These are phyloP conservation scores for Trichoderma pleuroti DNA, from an alignment of 2,329 filamentous ascomycete genomes.

Conservation along the genomic window DNA sequence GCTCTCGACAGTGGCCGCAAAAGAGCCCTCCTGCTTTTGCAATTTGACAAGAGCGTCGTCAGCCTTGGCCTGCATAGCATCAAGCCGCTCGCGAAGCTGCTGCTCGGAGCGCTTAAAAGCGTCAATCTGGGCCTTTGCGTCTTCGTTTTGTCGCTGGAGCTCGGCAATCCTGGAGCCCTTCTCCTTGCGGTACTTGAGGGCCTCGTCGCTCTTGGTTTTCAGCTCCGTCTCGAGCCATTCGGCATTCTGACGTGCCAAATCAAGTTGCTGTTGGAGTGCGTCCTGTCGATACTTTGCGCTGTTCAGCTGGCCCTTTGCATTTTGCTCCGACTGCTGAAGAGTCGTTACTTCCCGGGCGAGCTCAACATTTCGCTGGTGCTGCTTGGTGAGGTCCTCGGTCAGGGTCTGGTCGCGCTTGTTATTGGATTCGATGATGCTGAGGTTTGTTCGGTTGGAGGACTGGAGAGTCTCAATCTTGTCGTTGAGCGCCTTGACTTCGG, in stretches of 20 bases:
- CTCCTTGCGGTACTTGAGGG: slow-evolving; percentile 88
- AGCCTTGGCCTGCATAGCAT: slow-evolving; percentile 79
- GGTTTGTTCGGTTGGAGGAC: slow-evolving; percentile 84
- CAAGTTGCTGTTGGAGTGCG: slow-evolving; percentile 83
- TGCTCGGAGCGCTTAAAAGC: slow-evolving; percentile 75
- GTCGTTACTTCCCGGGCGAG: slow-evolving; percentile 77
- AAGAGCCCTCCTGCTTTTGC: slow-evolving; percentile 80
- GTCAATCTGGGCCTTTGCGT: slow-evolving; percentile 73
- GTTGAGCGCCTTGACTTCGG: slow-evolving; percentile 72
- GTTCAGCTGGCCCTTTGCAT: slow-evolving; percentile 73
- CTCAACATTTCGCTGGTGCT: slow-evolving; percentile 83
- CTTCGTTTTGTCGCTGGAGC: slow-evolving; percentile 83
- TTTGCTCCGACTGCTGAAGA: slow-evolving; percentile 80
- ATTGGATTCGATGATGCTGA: slow-evolving; percentile 87
- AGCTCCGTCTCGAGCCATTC: slow-evolving; percentile 93
- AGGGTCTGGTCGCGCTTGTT: slow-evolving; percentile 81
- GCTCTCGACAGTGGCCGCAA: slow-evolving; percentile 76
- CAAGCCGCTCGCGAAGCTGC: slow-evolving; percentile 73
- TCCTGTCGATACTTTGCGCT: slow-evolving; percentile 89
- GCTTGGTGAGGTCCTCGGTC: slow-evolving; percentile 78
- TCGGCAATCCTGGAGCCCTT: slow-evolving; percentile 87
- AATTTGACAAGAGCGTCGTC: slow-evolving; percentile 80
- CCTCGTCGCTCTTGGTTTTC: slow-evolving; percentile 83
- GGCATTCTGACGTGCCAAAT: slow-evolving; percentile 81
- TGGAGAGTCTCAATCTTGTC: slow-evolving; percentile 84